Base-by-base conservation (phyloP, 306 rosid genomes). In the Medicago arabica region DNA sequence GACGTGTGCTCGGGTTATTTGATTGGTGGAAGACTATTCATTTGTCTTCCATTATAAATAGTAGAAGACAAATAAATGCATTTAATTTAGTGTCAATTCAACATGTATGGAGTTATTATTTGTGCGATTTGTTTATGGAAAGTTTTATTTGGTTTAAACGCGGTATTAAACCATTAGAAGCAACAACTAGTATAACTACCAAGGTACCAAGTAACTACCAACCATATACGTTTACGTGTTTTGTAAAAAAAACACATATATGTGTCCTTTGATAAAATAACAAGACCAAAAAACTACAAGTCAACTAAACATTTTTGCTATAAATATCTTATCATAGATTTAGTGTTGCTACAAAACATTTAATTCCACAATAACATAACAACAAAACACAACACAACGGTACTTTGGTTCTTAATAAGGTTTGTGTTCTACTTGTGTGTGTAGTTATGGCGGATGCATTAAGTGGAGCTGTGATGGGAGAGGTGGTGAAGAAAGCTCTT, bases 391-490 rank as follows among this genome's bases (percentile, higher is more conserved):
- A 23, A 12, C 31, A 18, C 4, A 18, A 55, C 2, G 9, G 16
- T 3, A 16, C 57, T 6, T 51, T 51, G 7, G 0, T 51, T 6
- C 6, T 51, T 25, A 25, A 25, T 25, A 25, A 25, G 28, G 28
- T 25, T 28, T 28, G 0, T 28, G 31, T 28, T 28, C 31, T 28
- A 21, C 23, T 21, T 21, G 1, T 1, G 3, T 25, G 28, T 25
- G 28, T 61, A 61, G 21, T 8, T 15, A 28, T 74, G 83, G 70
- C 19, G 1, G 71, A 62, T 79, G 50, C 41, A 67, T 0, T 50
- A 7, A 77, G 71, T 58, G 84, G 80, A 72, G 77, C 71, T 0
- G 54, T 5, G 18, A 13, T 84, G 67, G 77, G 78, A 14, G 82
- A 76, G 7, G 21, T 8, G 0, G 1, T 76, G 15, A 36, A 23